Evolutionary conservation across 805 yeast genomes (phyloP).

Genomic region (Candida morakotiae): DNA sequence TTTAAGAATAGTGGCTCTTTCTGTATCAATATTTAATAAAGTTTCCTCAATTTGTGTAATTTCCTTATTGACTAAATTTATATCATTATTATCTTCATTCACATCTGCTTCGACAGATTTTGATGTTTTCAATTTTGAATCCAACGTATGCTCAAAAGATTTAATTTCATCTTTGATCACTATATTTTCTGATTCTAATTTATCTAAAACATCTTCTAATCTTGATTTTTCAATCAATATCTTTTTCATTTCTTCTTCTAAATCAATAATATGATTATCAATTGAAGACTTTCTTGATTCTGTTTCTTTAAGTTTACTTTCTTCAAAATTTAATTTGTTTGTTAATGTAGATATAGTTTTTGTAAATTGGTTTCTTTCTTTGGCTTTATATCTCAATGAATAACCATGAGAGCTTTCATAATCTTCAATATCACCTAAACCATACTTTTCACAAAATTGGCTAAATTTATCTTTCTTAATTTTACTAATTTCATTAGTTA

Average conservation of each 20-base stretch:
- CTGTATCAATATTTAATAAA: constrained; percentile 49
- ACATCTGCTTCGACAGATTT: constrained; percentile 29
- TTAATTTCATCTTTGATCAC: constrained; percentile 17
- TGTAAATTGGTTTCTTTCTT: constrained; percentile 57
- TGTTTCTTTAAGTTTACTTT: constrained; percentile 54
- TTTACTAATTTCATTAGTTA: constrained; percentile 13
- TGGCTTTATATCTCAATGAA: constrained; percentile 49
- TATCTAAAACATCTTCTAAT: constrained; percentile 18
- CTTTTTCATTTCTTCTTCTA: constrained; percentile 28
- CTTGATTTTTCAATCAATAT: constrained; percentile 31
- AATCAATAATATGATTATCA: constrained; percentile 30
- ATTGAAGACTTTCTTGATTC: constrained; percentile 42
- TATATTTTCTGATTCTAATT: constrained; percentile 25
- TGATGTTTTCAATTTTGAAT: constrained; percentile 21
- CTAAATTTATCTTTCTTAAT: constrained; percentile 46
- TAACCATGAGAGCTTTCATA: constrained; percentile 71
- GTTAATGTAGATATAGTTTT: constrained; percentile 59
- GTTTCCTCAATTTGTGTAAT: constrained; percentile 46
- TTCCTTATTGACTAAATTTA: constrained; percentile 25
- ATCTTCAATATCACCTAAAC: constrained; percentile 55
- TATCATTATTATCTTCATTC: constrained; percentile 34
- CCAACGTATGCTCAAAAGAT: constrained; percentile 8
- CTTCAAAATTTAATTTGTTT: constrained; percentile 62
- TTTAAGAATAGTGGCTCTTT: constrained; percentile 56
- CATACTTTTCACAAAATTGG: constrained; percentile 52